Evolutionary conservation across 2,329 filamentous ascomycete genomes (phyloP).

Genomic region (Diaporthe eres): DNA sequence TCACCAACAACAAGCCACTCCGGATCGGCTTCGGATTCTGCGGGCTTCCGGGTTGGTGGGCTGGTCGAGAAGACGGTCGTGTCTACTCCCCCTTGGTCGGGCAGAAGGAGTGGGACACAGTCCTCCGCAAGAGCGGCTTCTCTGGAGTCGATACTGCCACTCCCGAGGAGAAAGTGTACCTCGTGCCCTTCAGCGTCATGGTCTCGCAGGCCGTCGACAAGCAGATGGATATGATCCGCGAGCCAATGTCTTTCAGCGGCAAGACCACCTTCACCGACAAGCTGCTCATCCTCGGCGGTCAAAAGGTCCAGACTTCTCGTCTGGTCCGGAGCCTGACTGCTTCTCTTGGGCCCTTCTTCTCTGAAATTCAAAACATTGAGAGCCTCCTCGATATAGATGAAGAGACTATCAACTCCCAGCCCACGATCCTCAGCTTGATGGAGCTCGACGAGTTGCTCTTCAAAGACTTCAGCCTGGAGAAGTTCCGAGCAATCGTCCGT

Average conservation of each 20-base stretch:
- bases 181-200: slow-evolving; percentile 24
- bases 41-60: slow-evolving; percentile 34
- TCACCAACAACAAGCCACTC: slow-evolving; percentile 44
- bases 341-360: slow-evolving; percentile 37
- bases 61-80: slow-evolving; percentile 30
- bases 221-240: slow-evolving; percentile 23
- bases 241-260: slow-evolving; percentile 8
- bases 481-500: slow-evolving; percentile 44
- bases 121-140: slow-evolving; percentile 16
- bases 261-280: slow-evolving; percentile 38
- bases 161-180: neutral
- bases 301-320: slow-evolving; percentile 14
- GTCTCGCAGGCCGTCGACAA: slow-evolving; percentile 33
- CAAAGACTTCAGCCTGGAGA: slow-evolving; percentile 42
- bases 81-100: neutral
- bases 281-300: slow-evolving; percentile 45
- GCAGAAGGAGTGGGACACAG: slow-evolving; percentile 3
- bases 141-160: slow-evolving; percentile 32
- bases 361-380: slow-evolving; percentile 31
- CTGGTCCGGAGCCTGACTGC: slow-evolving; percentile 23
- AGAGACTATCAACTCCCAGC: neutral
- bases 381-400: slow-evolving; percentile 35
- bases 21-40: slow-evolving; percentile 45
- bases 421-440: slow-evolving; percentile 44
- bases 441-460: slow-evolving; percentile 49